phyloP scores from a whole-genome alignment of 345 rosid genomes.

The Lumnitzera racemosa region DNA sequence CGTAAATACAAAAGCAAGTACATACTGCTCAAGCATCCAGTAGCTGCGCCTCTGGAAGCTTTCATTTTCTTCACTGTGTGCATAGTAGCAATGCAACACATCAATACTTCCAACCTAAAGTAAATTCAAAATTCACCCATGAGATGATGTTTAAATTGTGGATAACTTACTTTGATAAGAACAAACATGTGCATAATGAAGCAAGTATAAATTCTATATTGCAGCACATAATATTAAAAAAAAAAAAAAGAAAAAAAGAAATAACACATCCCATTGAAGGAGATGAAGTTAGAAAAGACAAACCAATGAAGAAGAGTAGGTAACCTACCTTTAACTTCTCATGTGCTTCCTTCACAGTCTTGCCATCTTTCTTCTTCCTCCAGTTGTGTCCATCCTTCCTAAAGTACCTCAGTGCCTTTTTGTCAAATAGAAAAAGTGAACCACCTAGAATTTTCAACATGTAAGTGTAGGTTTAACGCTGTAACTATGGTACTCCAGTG shows the following conservation, averaged over 20 bases:
- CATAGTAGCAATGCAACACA: conserved; percentile 91
- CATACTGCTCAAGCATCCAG: conserved; percentile 95
- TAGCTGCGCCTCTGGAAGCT: conserved; percentile 93
- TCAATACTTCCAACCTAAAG: conserved; percentile 89
- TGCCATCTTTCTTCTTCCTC: conserved; percentile 90
- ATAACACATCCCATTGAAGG: no score
- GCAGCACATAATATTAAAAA: no score
- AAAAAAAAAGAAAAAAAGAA: no score
- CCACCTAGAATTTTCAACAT: conserved; percentile 48
- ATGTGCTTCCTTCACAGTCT: conserved; percentile 89
- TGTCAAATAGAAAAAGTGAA: conserved; percentile 85
- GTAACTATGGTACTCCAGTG: background rate
- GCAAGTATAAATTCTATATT: background rate
- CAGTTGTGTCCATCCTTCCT: conserved; percentile 92
- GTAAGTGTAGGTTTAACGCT: conserved; percentile 18
- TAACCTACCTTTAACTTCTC: conserved; percentile 69
- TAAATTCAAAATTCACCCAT: conserved; percentile 19
- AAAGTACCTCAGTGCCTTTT: conserved; percentile 85
- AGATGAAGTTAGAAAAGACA: background rate
- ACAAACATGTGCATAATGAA: background rate
- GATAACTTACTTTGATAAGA: background rate
- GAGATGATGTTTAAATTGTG: conserved; percentile 5
- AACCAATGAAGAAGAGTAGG: background rate
- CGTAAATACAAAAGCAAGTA: conserved; percentile 6
- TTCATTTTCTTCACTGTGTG: conserved; percentile 90